Evolutionary conservation across 371 early-diverging fungal genomes (phyloP), one percentile per base, ranked within the genome.

Genomic region (Mortierella sp.): DNA sequence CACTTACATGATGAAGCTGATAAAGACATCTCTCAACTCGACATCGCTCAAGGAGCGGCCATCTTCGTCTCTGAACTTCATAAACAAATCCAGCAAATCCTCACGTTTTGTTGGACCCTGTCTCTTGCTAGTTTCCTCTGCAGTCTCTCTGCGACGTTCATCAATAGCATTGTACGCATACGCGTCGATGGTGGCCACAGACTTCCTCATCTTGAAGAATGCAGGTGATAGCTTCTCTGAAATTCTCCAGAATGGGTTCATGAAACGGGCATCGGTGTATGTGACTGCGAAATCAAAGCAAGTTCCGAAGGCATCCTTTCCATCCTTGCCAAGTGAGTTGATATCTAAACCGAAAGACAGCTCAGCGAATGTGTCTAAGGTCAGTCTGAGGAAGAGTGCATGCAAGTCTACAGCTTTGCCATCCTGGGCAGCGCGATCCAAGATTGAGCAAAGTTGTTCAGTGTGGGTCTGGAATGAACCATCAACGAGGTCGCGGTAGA

Each of bases 401-500:
- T 90, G 89, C 29, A 91, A 83, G 75, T 91, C 91, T 10, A 91
- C 69, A 1, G 79, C 69, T 17, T 66, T 53, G 57, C 85, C 69
- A 37, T 75, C 43, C 2, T 61, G 62, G 17, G 77, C 83, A 19
- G 86, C 85, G 1, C 54, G 42, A 37, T 86, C 85, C 23, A 86
- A 68, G 31, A 84, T 70, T 7, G 47, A 13, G 29, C 72, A 72
- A 31, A 82, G 67, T 1, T 57, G 66, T 4, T 60, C 40, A 3
- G 83, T 58, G 22, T 84, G 69, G 22, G 68, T 37, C 19, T 42
- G 65, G 71, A 84, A 79, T 17, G 68, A 83, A 65, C 86, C 84
- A 70, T 74, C 87, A 49, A 93, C 89, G 47, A 88, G 84, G 31
- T 92, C 89, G 62, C 92, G 87, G 62, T 93, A 93, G 73, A 93